Percentiles rank a stretch among this genome's conserved stretches.
phyloP scores from a whole-genome alignment of 208 protist species.

The Angomonas ambiguus region DNA sequence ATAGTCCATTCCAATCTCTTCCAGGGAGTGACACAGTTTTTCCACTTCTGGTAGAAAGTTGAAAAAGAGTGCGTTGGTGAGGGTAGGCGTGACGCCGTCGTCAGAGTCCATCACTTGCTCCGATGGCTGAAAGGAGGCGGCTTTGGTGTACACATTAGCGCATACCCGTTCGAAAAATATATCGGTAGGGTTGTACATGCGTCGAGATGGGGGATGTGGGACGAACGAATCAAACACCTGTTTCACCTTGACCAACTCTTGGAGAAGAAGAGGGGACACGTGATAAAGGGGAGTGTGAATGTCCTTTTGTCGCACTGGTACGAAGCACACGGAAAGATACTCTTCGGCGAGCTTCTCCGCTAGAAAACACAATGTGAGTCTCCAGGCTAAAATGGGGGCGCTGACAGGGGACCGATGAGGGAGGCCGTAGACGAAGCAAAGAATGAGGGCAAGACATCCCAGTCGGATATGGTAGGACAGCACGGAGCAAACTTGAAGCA shows the following conservation, averaged over 20 bases:
- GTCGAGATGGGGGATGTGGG: neutral
- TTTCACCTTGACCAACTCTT: conserved; percentile 1
- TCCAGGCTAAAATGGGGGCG: neutral
- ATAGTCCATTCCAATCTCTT: neutral
- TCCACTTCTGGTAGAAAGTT: conserved; percentile 2
- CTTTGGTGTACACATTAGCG: neutral
- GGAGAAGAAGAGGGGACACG: neutral
- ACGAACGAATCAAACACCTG: neutral
- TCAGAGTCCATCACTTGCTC: neutral
- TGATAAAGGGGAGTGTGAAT: neutral
- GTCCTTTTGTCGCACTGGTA: neutral
- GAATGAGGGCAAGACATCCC: neutral
- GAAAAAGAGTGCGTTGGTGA: neutral
- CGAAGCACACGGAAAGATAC: neutral
- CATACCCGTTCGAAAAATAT: neutral
- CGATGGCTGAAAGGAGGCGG: neutral
- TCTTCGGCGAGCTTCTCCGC: conserved; percentile 1
- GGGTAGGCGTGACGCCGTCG: neutral
- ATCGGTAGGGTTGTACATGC: neutral
- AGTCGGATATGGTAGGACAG: neutral
- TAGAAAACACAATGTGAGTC: neutral
- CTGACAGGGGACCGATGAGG: neutral
- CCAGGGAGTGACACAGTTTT: neutral
- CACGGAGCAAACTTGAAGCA: neutral
- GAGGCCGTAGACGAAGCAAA: neutral